phyloP scores from a whole-genome alignment of 345 rosid genomes.

The Punica granatum region DNA sequence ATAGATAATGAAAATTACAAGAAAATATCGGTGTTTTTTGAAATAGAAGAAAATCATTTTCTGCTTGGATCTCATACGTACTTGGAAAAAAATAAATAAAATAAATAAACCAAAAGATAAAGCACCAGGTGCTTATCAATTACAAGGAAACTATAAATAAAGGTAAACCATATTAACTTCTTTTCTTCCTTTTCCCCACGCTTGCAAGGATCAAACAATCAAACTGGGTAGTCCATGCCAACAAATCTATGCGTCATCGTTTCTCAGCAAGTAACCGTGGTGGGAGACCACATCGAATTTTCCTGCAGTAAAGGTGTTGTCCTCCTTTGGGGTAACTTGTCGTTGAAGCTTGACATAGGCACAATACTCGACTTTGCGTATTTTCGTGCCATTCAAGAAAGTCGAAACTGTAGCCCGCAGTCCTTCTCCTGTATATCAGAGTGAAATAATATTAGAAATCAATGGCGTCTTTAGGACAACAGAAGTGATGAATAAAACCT shows the following conservation, averaged over 20 bases:
- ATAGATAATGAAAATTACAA: too few relatives aligned
- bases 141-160: too few relatives aligned
- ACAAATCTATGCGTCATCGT: background rate
- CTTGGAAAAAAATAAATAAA: too few relatives aligned
- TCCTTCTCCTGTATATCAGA: conserved; percentile 50
- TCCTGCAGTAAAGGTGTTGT: background rate
- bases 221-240: background rate
- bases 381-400: conserved; percentile 30
- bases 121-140: too few relatives aligned
- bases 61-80: too few relatives aligned
- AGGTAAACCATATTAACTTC: too few relatives aligned
- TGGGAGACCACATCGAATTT: background rate
- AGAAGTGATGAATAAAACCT: too few relatives aligned
- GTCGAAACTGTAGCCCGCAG: conserved; percentile 53
- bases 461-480: background rate
- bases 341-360: conserved; percentile 55
- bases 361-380: conserved; percentile 50
- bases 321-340: background rate
- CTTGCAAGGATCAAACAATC: background rate
- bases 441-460: background rate
- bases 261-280: background rate
- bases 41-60: too few relatives aligned
- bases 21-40: too few relatives aligned
- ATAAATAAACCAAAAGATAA: too few relatives aligned
- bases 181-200: too few relatives aligned